phyloP scores from a whole-genome alignment of 371 early-diverging fungal species.

The Rhizopus stolonifer region DNA sequence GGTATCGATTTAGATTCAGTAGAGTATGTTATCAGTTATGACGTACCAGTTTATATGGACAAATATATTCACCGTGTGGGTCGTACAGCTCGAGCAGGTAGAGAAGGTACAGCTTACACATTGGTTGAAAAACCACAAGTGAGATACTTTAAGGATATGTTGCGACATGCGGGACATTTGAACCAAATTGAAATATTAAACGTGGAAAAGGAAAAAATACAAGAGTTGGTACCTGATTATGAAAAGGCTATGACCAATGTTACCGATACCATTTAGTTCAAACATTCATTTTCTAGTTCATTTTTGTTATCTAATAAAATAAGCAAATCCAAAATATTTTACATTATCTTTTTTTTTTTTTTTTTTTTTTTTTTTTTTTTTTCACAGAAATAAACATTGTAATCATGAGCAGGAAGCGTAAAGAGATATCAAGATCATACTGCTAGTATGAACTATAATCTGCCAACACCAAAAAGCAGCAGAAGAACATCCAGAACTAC shows the following conservation, averaged over 20 bases:
- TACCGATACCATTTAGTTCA: slow-evolving; percentile 7
- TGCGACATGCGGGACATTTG: slow-evolving; percentile 67
- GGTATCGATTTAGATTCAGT: slow-evolving; percentile 93
- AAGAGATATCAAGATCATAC: no score
- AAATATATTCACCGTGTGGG: slow-evolving; percentile 99
- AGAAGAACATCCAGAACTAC: no score
- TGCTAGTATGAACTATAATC: no score
- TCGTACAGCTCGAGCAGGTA: slow-evolving; percentile 96
- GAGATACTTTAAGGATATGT: slow-evolving; percentile 74
- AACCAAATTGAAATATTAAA: slow-evolving; percentile 51
- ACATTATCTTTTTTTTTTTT: no score
- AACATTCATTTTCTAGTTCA: slow-evolving; percentile 3
- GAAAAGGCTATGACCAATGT: slow-evolving; percentile 25
- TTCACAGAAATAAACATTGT: no score
- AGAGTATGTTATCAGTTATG: slow-evolving; percentile 91
- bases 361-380: no score
- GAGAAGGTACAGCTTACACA: slow-evolving; percentile 84
- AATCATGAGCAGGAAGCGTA: no score
- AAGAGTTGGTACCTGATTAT: slow-evolving; percentile 26
- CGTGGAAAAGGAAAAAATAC: slow-evolving; percentile 39
- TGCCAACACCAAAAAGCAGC: no score
- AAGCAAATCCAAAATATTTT: slow-evolving; percentile 1
- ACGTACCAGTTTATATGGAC: slow-evolving; percentile 83
- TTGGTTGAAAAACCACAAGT: slow-evolving; percentile 83
- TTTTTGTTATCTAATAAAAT: background rate